Conservation (phyloP, 2,329 filamentous ascomycete species). For the Exserohilum rostratum region DNA sequence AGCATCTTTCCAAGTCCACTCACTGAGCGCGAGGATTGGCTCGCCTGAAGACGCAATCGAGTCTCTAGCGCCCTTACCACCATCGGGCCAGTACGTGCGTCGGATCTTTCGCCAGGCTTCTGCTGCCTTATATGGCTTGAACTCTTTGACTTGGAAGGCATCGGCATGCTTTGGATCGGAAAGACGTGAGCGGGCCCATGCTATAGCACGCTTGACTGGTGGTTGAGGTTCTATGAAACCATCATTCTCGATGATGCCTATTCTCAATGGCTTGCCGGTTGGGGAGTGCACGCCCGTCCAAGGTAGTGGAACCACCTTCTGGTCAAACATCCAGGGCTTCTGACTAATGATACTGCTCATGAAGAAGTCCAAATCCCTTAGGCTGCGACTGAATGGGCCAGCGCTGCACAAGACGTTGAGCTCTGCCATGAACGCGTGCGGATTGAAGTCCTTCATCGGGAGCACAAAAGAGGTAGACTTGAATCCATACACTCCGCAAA, state of each 20-base stretch:
- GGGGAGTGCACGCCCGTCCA: slow-evolving; percentile 26
- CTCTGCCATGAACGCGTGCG: slow-evolving; percentile 16
- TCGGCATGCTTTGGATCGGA: slow-evolving; percentile 4
- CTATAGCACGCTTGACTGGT: slow-evolving; percentile 45
- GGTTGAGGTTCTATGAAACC: slow-evolving; percentile 49
- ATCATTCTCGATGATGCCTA: slow-evolving; percentile 54
- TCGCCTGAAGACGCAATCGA: slow-evolving; percentile 51
- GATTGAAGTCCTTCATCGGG: slow-evolving; percentile 17
- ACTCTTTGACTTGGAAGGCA: slow-evolving; percentile 45
- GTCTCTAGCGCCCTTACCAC: slow-evolving; percentile 40
- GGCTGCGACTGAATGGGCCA: slow-evolving; percentile 24
- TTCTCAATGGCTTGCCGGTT: slow-evolving; percentile 39
- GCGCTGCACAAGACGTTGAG: slow-evolving; percentile 21
- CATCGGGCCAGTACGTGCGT: slow-evolving; percentile 57
- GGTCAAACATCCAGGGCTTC: slow-evolving; percentile 24
- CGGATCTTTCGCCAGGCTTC: slow-evolving; percentile 44
- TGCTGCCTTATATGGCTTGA: slow-evolving; percentile 39
- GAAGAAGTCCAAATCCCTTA: slow-evolving; percentile 27
- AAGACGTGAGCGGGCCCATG: slow-evolving; percentile 40
- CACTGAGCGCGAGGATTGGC: slow-evolving; percentile 53
- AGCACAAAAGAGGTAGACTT: slow-evolving; percentile 31
- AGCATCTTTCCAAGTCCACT: slow-evolving; percentile 25
- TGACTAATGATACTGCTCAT: slow-evolving; percentile 14
- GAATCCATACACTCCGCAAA: slow-evolving; percentile 36
- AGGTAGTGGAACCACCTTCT: slow-evolving; percentile 23